A percentile compares a stretch with the other conserved stretches of the same genome.
These are phyloP conservation scores for Stylonectria norvegica DNA, from an alignment of 2,329 filamentous ascomycete species.

Conservation along the genomic window DNA sequence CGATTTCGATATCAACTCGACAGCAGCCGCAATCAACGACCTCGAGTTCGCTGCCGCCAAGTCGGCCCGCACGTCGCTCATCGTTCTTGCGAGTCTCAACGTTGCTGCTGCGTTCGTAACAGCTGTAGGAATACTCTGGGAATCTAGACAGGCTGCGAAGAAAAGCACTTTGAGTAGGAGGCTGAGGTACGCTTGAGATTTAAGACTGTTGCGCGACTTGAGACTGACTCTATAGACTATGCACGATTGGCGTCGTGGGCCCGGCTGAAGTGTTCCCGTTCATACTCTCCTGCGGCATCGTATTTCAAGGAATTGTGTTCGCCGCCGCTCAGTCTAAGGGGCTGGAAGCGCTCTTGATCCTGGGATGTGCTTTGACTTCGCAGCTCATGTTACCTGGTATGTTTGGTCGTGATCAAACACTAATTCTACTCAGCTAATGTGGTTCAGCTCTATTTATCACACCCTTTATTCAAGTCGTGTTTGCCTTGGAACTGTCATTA, in stretches of 20 bases:
- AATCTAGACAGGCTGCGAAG: conserved; percentile 48
- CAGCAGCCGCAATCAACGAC: conserved; percentile 47
- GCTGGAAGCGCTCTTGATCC: conserved; percentile 47
- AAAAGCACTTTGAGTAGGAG: conserved; percentile 38
- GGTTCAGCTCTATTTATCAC: conserved; percentile 57
- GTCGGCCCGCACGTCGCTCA: conserved; percentile 58
- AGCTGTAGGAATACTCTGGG: conserved; percentile 54
- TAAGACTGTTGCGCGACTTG: no score
- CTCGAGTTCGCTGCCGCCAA: conserved; percentile 52
- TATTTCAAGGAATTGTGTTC: conserved; percentile 57
- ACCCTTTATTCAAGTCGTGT: conserved; percentile 63
- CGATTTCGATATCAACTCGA: conserved; percentile 38
- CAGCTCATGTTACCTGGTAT: conserved; percentile 60
- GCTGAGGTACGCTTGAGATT: conserved; percentile 42
- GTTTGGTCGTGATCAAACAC: conserved; percentile 10
- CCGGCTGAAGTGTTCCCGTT: conserved; percentile 53
- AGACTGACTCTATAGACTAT: no score
- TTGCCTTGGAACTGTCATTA: conserved; percentile 58
- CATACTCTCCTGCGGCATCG: conserved; percentile 54
- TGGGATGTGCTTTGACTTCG: conserved; percentile 52
- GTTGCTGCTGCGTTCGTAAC: conserved; percentile 55
- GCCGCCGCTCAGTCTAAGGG: conserved; percentile 55
- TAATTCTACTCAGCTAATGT: conserved; percentile 21
- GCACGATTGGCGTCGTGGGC: conserved; percentile 42
- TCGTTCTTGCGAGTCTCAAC: conserved; percentile 61